phyloP scores from a whole-genome alignment of 2,329 filamentous ascomycete species.

The Albophoma yamanashiensis region DNA sequence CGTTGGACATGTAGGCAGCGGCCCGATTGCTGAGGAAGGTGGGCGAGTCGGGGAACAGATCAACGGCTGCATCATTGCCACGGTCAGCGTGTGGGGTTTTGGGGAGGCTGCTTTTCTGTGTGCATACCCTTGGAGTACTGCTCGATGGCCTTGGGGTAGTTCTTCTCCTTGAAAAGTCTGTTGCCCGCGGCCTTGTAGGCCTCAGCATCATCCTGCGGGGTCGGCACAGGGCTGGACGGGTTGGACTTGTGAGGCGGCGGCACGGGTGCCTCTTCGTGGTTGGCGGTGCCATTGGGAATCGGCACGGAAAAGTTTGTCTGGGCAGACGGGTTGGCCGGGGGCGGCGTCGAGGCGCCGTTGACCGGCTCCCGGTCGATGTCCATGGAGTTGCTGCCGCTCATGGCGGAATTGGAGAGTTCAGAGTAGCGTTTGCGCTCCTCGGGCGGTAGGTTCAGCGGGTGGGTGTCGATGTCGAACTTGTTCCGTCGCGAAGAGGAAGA shows the following conservation, averaged over 20 bases:
- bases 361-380: slow-evolving; percentile 61
- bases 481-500: slow-evolving; percentile 34
- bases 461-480: slow-evolving; percentile 58
- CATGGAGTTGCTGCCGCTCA: slow-evolving; percentile 58
- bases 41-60: slow-evolving; percentile 72
- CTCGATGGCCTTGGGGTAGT: slow-evolving; percentile 77
- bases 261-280: slow-evolving; percentile 40
- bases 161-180: slow-evolving; percentile 91
- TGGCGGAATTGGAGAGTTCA: slow-evolving; percentile 46
- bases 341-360: slow-evolving; percentile 42
- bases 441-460: slow-evolving; percentile 82
- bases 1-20: slow-evolving; percentile 84
- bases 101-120: not conserved
- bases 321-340: slow-evolving; percentile 28
- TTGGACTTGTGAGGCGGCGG: slow-evolving; percentile 64
- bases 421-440: slow-evolving; percentile 76
- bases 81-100: slow-evolving; percentile 5
- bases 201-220: slow-evolving; percentile 66
- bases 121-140: slow-evolving; percentile 86
- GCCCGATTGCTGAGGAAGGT: slow-evolving; percentile 94
- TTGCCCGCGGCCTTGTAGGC: slow-evolving; percentile 88
- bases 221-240: slow-evolving; percentile 45
- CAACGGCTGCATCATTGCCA: slow-evolving; percentile 53
- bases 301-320: slow-evolving; percentile 40
- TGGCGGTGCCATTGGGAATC: slow-evolving; percentile 35